Evolutionary conservation across 257 asterid species (phyloP), one percentile per base, ranked within the genome.

Genomic region (Primulina tabacum): DNA sequence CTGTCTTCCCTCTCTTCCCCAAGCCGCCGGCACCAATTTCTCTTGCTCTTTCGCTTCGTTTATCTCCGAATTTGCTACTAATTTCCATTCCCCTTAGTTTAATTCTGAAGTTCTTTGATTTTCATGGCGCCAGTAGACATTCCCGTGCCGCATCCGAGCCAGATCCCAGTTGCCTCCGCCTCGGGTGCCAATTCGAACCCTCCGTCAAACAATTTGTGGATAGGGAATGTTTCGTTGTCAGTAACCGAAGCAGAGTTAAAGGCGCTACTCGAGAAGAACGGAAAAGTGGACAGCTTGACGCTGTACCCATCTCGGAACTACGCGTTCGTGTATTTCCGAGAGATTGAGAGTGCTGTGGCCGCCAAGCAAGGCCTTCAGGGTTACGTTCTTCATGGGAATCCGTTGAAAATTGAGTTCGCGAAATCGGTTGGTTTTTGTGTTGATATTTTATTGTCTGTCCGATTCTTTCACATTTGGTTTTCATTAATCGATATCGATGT

Each of bases 161-260:
- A 68, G 63, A 33, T 60, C 77, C 64, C 62, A 69, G 84, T 57
- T 67, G 78, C 56, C 73, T 59, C 76, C 53, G 29, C 75, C 65
- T 62, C 76, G 77, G 60, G 81, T 64, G 62, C 2, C 56, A 14
- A 47, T 47, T 47, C 20, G 20, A 90, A 88, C 58, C 90, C 90
- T 65, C 90, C 95, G 57, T 85, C 99, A 50, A 89, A 87, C 57
- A 93, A 84, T 69, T 76, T 93, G 2, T 93, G 99, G 99, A 85
- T 93, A 60, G 99, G 99, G 0, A 93, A 89, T 73, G 78, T 93
- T 56, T 61, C 89, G 4, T 67, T 84, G 1, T 96, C 83, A 26
- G 96, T 87, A 2, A 83, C 78, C 50, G 97, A 93, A 24, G 40
- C 94, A 5, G 96, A 93, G 9, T 69, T 93, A 70, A 82, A 76